Evolutionary conservation across 75 land plant species (phyloP).

Genomic region (Ceratopteris richardii): DNA sequence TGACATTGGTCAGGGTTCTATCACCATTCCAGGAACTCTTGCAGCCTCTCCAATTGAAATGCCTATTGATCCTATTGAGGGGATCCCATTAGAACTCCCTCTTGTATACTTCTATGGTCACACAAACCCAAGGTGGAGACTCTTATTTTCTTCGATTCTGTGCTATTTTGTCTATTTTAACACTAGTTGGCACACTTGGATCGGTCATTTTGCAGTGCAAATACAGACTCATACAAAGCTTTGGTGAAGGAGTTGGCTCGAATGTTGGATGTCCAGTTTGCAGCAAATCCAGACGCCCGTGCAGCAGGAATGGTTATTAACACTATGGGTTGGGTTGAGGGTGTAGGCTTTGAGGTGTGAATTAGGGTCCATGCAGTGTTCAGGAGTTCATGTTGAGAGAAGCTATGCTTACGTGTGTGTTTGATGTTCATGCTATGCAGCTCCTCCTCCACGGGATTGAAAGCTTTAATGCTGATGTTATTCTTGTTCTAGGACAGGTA

Average conservation of each 20-base stretch:
- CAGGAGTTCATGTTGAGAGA: neutral
- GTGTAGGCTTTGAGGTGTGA: conserved; percentile 88
- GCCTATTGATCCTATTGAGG: conserved; percentile 93
- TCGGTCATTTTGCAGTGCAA: conserved; percentile 40
- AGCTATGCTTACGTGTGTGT: neutral
- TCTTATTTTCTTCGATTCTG: too few relatives aligned
- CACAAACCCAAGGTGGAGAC: conserved; percentile 66
- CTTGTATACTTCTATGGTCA: conserved; percentile 93
- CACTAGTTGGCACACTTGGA: too few relatives aligned
- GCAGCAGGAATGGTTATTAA: conserved; percentile 99
- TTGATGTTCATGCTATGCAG: conserved; percentile 26
- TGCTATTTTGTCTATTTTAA: too few relatives aligned
- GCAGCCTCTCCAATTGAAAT: conserved; percentile 94
- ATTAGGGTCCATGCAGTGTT: neutral
- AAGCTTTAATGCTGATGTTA: conserved; percentile 73
- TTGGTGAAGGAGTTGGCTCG: conserved; percentile 84
- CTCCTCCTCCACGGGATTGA: conserved; percentile 88
- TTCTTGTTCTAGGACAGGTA: conserved; percentile 95
- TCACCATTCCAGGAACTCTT: conserved; percentile 83
- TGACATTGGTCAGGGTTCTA: conserved; percentile 96
- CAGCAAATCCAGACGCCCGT: conserved; percentile 71
- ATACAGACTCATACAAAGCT: conserved; percentile 76
- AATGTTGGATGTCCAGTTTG: conserved; percentile 62
- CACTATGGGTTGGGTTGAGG: conserved; percentile 99
- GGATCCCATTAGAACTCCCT: conserved; percentile 84